Percentiles rank a stretch among this genome's conserved stretches.
Conservation (phyloP, 2,329 filamentous ascomycete species). For the Purpureocillium lavendulum region DNA sequence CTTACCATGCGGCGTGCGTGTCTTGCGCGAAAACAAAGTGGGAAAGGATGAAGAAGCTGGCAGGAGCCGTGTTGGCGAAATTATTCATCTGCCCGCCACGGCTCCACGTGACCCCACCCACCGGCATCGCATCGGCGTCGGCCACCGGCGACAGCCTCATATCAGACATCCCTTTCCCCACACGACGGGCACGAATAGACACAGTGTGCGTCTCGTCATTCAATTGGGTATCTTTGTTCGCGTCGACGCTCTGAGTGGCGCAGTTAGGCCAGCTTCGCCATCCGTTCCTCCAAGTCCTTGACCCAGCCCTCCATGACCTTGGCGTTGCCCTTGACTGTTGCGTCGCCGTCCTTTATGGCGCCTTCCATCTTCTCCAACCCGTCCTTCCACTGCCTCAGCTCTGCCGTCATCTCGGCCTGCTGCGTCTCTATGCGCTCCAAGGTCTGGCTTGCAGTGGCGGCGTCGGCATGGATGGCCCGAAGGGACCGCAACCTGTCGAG, state of each 20-base stretch:
- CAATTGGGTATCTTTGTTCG: conserved; percentile 8
- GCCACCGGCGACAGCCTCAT: too few species aligned
- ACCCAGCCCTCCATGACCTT: conserved; percentile 85
- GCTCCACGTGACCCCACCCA: conserved; percentile 7
- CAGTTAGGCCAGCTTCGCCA: conserved; percentile 46
- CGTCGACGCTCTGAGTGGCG: neutral
- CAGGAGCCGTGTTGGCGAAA: neutral
- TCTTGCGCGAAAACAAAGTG: neutral
- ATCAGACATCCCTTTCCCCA: too few species aligned
- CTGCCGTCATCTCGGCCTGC: conserved; percentile 73
- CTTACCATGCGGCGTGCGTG: conserved; percentile 6
- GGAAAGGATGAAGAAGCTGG: conserved; percentile 1
- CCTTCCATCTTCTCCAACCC: conserved; percentile 72
- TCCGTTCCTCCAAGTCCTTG: conserved; percentile 71
- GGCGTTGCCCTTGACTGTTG: conserved; percentile 68
- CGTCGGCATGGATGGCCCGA: conserved; percentile 76
- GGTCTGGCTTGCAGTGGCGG: conserved; percentile 70
- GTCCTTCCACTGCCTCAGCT: conserved; percentile 80
- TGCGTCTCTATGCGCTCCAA: conserved; percentile 69
- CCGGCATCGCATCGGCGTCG: too few species aligned
- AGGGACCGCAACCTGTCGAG: conserved; percentile 80
- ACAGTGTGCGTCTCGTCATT: too few species aligned
- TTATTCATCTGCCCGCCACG: neutral
- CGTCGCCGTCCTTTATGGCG: conserved; percentile 62
- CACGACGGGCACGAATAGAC: too few species aligned